These are phyloP conservation scores for Micromonas pusilla DNA, from an alignment of 139 green algal genomes.

Conservation along the genomic window DNA sequence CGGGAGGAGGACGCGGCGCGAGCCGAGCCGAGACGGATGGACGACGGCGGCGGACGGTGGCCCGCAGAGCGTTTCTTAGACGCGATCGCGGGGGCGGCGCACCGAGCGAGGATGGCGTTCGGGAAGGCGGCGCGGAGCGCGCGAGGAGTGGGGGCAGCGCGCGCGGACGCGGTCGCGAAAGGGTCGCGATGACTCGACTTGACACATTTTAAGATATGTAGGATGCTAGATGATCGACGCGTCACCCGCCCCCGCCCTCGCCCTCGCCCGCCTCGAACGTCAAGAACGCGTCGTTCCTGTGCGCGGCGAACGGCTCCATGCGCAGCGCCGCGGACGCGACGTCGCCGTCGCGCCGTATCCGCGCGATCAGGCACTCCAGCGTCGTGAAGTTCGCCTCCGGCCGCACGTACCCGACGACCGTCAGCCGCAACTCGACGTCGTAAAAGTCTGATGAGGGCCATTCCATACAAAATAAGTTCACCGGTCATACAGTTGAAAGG, in stretches of 20 bases:
- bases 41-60: background rate
- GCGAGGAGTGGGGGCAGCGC: background rate
- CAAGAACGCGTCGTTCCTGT: background rate
- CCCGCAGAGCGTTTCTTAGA: background rate
- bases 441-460: no score
- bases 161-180: background rate
- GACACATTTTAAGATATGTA: background rate
- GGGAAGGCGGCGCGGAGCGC: background rate
- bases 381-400: slow-evolving; percentile 79
- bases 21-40: background rate
- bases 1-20: background rate
- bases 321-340: slow-evolving; percentile 50
- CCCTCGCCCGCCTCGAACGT: background rate
- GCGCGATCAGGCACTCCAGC: slow-evolving; percentile 60
- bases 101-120: background rate
- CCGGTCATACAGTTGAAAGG: no score
- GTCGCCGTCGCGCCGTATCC: slow-evolving; percentile 69
- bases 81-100: background rate
- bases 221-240: background rate
- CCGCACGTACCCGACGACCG: slow-evolving; percentile 79
- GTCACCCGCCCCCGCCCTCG: background rate
- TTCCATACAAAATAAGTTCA: no score
- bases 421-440: slow-evolving; percentile 50
- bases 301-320: slow-evolving; percentile 27
- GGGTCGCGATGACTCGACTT: background rate